phyloP scores from a whole-genome alignment of 2,329 filamentous ascomycete species.

The Lomentospora prolificans region DNA sequence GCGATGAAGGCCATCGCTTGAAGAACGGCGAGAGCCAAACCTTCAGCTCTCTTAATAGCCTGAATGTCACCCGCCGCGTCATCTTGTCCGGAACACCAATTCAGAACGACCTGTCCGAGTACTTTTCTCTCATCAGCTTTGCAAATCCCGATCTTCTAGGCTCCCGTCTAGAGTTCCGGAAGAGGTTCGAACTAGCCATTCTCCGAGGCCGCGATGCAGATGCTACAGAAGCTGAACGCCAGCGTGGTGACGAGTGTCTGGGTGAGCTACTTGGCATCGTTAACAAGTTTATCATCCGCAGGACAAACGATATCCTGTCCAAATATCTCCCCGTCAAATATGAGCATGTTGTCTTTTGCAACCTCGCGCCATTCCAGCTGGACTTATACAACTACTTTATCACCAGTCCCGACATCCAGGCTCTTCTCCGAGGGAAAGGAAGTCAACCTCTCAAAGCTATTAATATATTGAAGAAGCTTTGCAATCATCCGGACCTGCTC shows the following conservation, averaged over 20 bases:
- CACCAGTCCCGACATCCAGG: conserved; percentile 88
- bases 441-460: conserved; percentile 96
- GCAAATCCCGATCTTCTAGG: conserved; percentile 90
- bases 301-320: conserved; percentile 94
- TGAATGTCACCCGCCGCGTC: conserved; percentile 84
- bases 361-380: conserved; percentile 82
- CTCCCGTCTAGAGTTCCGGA: conserved; percentile 82
- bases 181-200: conserved; percentile 88
- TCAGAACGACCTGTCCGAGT: conserved; percentile 96
- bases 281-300: conserved; percentile 97
- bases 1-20: conserved; percentile 90
- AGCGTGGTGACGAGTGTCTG: conserved; percentile 75
- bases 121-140: conserved; percentile 92
- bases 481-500: conserved; percentile 92
- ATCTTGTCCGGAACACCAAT: conserved; percentile 96
- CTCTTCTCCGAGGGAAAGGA: conserved; percentile 81
- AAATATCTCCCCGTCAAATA: conserved; percentile 98
- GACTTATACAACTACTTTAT: conserved; percentile 97
- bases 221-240: conserved; percentile 70
- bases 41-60: conserved; percentile 77
- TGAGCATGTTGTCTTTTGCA: conserved; percentile 98
- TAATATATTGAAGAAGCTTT: conserved; percentile 92
- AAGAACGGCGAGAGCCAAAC: conserved; percentile 97
- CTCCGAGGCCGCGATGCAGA: conserved; percentile 83
- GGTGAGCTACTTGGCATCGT: conserved; percentile 73